phyloP scores from a whole-genome alignment of 257 asterid species.

The Penstemon davidsonii region DNA sequence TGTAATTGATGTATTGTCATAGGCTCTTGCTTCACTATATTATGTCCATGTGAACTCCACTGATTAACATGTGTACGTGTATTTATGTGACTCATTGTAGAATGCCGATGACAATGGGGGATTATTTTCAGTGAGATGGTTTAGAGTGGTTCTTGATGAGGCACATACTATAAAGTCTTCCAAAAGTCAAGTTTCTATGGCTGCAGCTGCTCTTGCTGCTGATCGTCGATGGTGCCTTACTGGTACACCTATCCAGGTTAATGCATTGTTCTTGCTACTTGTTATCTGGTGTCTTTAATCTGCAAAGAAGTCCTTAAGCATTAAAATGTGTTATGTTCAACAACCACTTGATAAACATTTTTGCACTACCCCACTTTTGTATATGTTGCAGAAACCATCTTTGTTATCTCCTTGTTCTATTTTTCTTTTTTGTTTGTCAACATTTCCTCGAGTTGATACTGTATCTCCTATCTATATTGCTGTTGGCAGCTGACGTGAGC shows the following conservation, averaged over 20 bases:
- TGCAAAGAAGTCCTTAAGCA: neutral
- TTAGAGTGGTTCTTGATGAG: constrained; percentile 92
- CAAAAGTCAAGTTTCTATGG: constrained; percentile 89
- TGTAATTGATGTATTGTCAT: neutral
- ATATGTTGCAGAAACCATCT: neutral
- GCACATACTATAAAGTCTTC: constrained; percentile 96
- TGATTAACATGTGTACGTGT: constrained; percentile 17
- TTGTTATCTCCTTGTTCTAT: too few species aligned
- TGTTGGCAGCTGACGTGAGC: neutral
- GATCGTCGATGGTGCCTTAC: constrained; percentile 97
- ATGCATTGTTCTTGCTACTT: constrained; percentile 8
- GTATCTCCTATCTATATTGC: constrained; percentile 9
- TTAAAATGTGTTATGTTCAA: neutral
- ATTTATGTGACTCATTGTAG: constrained; percentile 37
- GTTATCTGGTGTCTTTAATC: constrained; percentile 14
- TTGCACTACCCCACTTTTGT: neutral
- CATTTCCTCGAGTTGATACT: neutral
- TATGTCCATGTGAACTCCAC: constrained; percentile 1
- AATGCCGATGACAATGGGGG: constrained; percentile 77
- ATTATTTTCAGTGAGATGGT: constrained; percentile 80
- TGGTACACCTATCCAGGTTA: constrained; percentile 98
- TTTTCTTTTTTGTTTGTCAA: neutral
- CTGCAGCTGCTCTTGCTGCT: constrained; percentile 86
- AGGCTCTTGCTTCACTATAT: constrained; percentile 15
- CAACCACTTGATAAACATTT: neutral